Base-by-base conservation (phyloP, 371 early-diverging fungal species). In the Mucor lusitanicus region DNA sequence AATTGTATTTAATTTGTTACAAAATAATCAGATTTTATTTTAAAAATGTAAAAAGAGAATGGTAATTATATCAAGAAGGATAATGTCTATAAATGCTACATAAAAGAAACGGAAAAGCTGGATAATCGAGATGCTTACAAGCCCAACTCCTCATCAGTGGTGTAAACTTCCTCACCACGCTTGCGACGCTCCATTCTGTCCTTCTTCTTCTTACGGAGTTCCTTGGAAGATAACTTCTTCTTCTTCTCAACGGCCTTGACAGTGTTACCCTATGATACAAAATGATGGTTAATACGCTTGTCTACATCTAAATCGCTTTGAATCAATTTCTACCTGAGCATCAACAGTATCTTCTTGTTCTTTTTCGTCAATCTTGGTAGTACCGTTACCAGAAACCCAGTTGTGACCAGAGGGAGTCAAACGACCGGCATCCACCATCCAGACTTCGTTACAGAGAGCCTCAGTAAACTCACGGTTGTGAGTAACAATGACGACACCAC, bases 401-500 rank as follows among this genome's bases (percentile, higher is more conserved):
- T 83, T 83, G 74, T 83, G 81, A 44, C 81, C 81, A 53, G 81
- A 83, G 40, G 81, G 73, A 72, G 73, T 71, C 42, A 87, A 79
- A 53, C 79, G 72, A 70, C 93, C 92, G 21, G 76, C 82, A 39
- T 94, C 91, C 63, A 94, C 89, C 69, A 87, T 84, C 88, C 89
- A 92, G 59, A 88, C 86, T 82, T 90, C 91, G 39, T 76, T 78
- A 76, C 91, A 91, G 40, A 88, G 81, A 21, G 84, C 86, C 65
- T 87, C 86, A 39, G 88, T 80, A 79, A 92, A 92, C 67, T 87
- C 87, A 59, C 88, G 80, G 78, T 91, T 88, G 82, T 92, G 91
- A 63, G 90, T 88, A 69, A 91, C 88, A 71, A 91, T 90, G 30
- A 92, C 87, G 28, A 93, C 90, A 74, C 87, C 90, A 56, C 93